A percentile compares a stretch with the other conserved stretches of the same genome.
Evolutionary conservation across 2,329 filamentous ascomycete species (phyloP).

Genomic region (Kalmusia sp.): DNA sequence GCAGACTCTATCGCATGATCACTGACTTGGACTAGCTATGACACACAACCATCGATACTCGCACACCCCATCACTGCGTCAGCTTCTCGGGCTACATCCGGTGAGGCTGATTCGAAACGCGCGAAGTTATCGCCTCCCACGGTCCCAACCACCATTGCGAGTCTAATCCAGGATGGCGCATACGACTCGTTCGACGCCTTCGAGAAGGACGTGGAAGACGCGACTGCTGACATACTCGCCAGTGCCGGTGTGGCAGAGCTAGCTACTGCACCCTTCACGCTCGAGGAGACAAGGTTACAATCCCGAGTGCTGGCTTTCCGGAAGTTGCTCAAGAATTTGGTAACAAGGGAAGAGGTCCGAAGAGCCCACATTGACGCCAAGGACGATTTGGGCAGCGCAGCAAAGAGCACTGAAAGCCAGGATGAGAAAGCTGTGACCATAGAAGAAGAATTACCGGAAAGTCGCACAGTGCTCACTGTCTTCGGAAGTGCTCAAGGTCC

Average conservation of each 20-base stretch:
- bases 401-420: slow-evolving; percentile 14
- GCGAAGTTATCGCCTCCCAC: slow-evolving; percentile 48
- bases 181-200: slow-evolving; percentile 54
- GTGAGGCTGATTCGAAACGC: slow-evolving; percentile 55
- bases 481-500: slow-evolving; percentile 77
- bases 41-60: slow-evolving; percentile 56
- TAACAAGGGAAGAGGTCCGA: slow-evolving; percentile 38
- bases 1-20: neutral
- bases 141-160: slow-evolving; percentile 44
- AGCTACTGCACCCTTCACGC: slow-evolving; percentile 33
- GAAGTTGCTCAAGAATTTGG: slow-evolving; percentile 36
- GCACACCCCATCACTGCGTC: slow-evolving; percentile 42
- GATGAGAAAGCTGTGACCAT: slow-evolving; percentile 18
- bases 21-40: slow-evolving; percentile 43
- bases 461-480: slow-evolving; percentile 74
- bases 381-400: slow-evolving; percentile 10
- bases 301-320: slow-evolving; percentile 43
- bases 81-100: slow-evolving; percentile 38
- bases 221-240: slow-evolving; percentile 47
- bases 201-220: slow-evolving; percentile 50
- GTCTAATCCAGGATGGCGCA: slow-evolving; percentile 43
- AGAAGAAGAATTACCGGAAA: slow-evolving; percentile 41
- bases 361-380: slow-evolving; percentile 9
- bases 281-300: slow-evolving; percentile 43
- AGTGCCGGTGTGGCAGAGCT: slow-evolving; percentile 35